A percentile compares a stretch with the other conserved stretches of the same genome.
Conservation (phyloP, 2,329 filamentous ascomycete species). For the Aspergillus ruber region DNA sequence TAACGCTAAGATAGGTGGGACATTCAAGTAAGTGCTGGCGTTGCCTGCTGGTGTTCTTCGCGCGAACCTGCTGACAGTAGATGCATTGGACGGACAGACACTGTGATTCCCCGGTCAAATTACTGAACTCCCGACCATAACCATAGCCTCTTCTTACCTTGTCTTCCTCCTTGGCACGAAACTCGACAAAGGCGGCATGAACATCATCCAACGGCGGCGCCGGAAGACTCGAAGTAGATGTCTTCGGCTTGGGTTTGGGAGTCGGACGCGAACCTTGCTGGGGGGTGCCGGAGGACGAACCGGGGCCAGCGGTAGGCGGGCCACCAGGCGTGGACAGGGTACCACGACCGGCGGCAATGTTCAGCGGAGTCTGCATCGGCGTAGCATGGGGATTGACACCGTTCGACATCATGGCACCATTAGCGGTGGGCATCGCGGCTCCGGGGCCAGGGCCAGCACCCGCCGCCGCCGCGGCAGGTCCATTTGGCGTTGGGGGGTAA, state of each 20-base stretch:
- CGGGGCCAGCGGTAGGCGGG: conserved; percentile 21
- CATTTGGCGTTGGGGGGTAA: conserved; percentile 38
- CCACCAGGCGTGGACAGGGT: conserved; percentile 32
- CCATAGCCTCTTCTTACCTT: conserved; percentile 26
- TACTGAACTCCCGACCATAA: background rate
- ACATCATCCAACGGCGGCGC: conserved; percentile 45
- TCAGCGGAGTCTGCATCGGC: conserved; percentile 37
- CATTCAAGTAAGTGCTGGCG: conserved; percentile 46
- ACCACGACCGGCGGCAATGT: conserved; percentile 34
- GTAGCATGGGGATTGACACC: conserved; percentile 39
- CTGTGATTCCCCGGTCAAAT: conserved; percentile 17
- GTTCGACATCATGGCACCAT: conserved; percentile 39
- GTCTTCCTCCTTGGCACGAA: conserved; percentile 42
- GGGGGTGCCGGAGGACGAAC: conserved; percentile 23
- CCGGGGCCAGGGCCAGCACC: conserved; percentile 26
- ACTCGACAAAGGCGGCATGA: conserved; percentile 45
- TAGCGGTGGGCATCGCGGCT: conserved; percentile 34
- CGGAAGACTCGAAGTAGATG: conserved; percentile 35
- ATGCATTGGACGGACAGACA: conserved; percentile 46
- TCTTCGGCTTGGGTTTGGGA: conserved; percentile 34
- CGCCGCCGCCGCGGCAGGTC: conserved; percentile 26
- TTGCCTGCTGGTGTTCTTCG: conserved; percentile 46
- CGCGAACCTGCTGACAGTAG: conserved; percentile 45
- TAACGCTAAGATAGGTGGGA: conserved; percentile 45
- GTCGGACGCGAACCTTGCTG: conserved; percentile 31